Evolutionary conservation across 805 yeast species (phyloP), one percentile per base, ranked within the genome.

Genomic region (Saccharomycopsis sp.): DNA sequence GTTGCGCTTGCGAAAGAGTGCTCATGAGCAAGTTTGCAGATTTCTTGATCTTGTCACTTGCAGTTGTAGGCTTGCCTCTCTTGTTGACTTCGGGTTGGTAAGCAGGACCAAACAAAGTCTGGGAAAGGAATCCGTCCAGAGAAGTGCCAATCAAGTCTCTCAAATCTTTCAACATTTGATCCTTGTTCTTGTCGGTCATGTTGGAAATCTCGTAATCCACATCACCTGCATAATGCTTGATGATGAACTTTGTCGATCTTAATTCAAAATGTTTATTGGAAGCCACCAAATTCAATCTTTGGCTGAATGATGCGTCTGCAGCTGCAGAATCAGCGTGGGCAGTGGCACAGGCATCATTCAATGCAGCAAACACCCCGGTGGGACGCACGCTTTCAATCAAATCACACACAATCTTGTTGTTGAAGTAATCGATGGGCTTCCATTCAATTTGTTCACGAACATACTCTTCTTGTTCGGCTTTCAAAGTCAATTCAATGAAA

Each of bases 181-280:
- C 99, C 62, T 92, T 92, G 61, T 92, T 92, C 62, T 92, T 92
- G 60, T 92, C 97, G 2, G 98, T 92, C 84, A 92, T 87, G 5
- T 83, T 81, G 22, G 69, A 65, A 39, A 88, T 78, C 48, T 88
- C 95, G 57, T 92, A 92, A 9, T 87, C 82, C 36, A 92, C 99
- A 64, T 92, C 98, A 57, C 98, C 98, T 17, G 99, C 99, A 64
- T 92, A 92, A 63, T 92, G 99, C 63, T 85, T 88, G 55, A 92
- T 76, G 41, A 92, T 65, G 52, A 92, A 92, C 59, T 92, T 89
- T 25, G 79, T 73, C 48, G 83, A 78, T 56, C 98, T 77, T 53
- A 83, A 73, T 53, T 88, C 96, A 57, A 92, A 87, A 59, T 92
- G 94, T 18, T 84, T 80, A 59, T 87, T 88, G 17, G 72, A 61